Evolutionary conservation across 2,329 filamentous ascomycete species (phyloP).

Genomic region (Aspergillus phoenicis): DNA sequence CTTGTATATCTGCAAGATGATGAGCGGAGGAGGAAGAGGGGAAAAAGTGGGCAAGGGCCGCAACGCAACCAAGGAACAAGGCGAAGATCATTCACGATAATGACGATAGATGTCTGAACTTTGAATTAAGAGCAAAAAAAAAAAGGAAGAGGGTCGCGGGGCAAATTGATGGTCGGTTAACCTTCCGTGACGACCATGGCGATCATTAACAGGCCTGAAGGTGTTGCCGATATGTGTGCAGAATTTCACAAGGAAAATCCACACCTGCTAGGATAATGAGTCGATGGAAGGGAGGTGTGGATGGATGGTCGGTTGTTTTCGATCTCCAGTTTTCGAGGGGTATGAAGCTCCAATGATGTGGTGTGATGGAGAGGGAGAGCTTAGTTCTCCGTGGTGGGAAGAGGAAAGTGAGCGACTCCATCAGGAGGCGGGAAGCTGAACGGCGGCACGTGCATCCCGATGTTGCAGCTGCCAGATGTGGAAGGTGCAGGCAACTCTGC

Average conservation of each 20-base stretch:
- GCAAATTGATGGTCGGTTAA: constrained; percentile 7
- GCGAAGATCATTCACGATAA: constrained; percentile 6
- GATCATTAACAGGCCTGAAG: neutral
- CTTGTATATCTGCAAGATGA: too few species aligned
- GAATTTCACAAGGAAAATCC: neutral
- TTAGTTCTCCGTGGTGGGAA: too few species aligned
- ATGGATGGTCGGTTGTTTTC: too few species aligned
- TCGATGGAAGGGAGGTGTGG: too few species aligned
- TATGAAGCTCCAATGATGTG: too few species aligned
- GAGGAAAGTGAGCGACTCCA: too few species aligned
- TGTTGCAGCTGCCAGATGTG: neutral
- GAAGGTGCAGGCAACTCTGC: constrained; percentile 14
- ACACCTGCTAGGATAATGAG: neutral
- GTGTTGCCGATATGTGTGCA: neutral
- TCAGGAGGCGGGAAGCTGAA: neutral
- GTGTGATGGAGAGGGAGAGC: too few species aligned
- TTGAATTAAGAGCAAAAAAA: neutral
- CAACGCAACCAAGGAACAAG: neutral
- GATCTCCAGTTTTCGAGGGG: neutral
- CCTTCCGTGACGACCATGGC: constrained; percentile 1
- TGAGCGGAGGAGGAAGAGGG: neutral
- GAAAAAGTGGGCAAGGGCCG: neutral
- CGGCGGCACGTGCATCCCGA: constrained; percentile 5
- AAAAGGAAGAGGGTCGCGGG: neutral
- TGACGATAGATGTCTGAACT: constrained; percentile 3